These are phyloP conservation scores for Raphanus sativus DNA, from an alignment of 345 rosid species.

Conservation along the genomic window DNA sequence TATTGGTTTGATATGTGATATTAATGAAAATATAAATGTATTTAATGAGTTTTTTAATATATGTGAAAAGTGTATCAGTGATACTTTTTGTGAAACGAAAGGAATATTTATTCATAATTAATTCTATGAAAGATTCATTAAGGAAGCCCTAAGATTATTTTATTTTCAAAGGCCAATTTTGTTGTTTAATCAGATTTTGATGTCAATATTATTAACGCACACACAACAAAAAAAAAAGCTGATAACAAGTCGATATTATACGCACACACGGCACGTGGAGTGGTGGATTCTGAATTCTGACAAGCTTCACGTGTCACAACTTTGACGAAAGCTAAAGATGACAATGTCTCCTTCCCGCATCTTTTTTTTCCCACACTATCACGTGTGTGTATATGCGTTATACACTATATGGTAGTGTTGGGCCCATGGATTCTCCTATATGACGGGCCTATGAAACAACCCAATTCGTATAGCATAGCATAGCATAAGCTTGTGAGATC, in stretches of 20 bases:
- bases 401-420: not conserved
- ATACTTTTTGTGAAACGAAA: too few relatives aligned
- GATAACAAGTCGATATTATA: not conserved
- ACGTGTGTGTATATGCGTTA: too few relatives aligned
- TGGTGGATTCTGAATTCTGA: constrained; percentile 37
- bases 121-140: too few relatives aligned
- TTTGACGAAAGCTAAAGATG: constrained; percentile 41
- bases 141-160: too few relatives aligned
- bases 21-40: too few relatives aligned
- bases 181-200: too few relatives aligned
- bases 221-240: constrained; percentile 5
- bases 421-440: not conserved
- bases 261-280: constrained; percentile 31
- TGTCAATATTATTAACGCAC: too few relatives aligned
- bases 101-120: too few relatives aligned
- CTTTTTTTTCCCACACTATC: not conserved
- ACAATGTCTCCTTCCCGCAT: not conserved
- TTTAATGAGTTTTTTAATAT: too few relatives aligned
- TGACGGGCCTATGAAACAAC: not conserved
- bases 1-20: too few relatives aligned
- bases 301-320: constrained; percentile 36
- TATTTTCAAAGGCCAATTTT: too few relatives aligned
- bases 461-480: not conserved
- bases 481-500: not conserved
- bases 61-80: too few relatives aligned